These are phyloP conservation scores for Epicoccum sorghinum DNA, from an alignment of 2,329 filamentous ascomycete species.

Conservation along the genomic window DNA sequence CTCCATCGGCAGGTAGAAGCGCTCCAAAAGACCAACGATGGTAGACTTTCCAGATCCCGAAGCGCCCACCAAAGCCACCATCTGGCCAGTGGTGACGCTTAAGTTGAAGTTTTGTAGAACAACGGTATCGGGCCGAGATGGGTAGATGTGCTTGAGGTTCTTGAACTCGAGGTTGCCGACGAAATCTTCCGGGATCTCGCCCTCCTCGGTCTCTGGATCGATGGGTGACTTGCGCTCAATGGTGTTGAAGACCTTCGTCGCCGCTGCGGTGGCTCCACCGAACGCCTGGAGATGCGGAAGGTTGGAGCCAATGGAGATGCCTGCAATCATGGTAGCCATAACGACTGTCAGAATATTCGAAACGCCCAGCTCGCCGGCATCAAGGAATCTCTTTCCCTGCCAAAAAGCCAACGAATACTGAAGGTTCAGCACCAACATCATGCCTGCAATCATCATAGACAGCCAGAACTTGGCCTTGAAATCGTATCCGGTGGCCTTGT, in stretches of 20 bases:
- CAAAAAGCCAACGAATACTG: constrained; percentile 62
- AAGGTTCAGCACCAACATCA: constrained; percentile 84
- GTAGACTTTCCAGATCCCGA: constrained; percentile 96
- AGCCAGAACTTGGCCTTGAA: constrained; percentile 75
- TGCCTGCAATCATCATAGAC: constrained; percentile 78
- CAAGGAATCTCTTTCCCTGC: constrained; percentile 63
- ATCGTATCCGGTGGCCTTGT: constrained; percentile 75
- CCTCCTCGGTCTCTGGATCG: constrained; percentile 73
- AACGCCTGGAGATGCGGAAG: constrained; percentile 84
- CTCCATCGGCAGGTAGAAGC: constrained; percentile 89
- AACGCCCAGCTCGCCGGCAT: constrained; percentile 62
- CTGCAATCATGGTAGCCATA: constrained; percentile 90
- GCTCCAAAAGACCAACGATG: constrained; percentile 88
- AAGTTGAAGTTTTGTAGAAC: constrained; percentile 87
- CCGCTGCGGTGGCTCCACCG: constrained; percentile 79
- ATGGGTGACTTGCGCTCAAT: constrained; percentile 88
- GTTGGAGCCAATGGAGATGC: constrained; percentile 79
- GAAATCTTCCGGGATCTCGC: constrained; percentile 74
- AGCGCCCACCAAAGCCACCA: constrained; percentile 89
- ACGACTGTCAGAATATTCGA: constrained; percentile 81
- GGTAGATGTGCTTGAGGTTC: constrained; percentile 90
- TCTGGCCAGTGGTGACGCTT: constrained; percentile 83
- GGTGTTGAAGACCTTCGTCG: constrained; percentile 89
- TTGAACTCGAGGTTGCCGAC: constrained; percentile 80
- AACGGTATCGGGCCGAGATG: constrained; percentile 85